Base-by-base conservation (phyloP, 108 stramenopile genomes). In the Conticribra guillardii region DNA sequence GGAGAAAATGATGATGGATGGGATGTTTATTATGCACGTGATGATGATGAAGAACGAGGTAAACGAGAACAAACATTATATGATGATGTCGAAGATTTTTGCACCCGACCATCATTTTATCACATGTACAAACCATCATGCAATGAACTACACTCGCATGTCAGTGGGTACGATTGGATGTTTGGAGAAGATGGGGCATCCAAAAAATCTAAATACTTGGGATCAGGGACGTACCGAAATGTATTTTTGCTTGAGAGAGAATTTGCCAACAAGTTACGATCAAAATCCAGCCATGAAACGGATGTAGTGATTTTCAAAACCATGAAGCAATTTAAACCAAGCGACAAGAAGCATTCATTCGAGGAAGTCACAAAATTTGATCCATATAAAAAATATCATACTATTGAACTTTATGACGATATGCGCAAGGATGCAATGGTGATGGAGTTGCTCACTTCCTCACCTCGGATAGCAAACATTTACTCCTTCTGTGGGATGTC, bases 71-170 rank as follows among this genome's bases (percentile, higher is more conserved):
- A 50, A 16, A 62, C 32, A 50, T 52, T 64, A 2, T 52, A 64
- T 17, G 65, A 76, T 21, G 41, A 53, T 50, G 28, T 27, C 19
- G 32, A 76, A 15, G 48, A 54, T 3, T 29, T 69, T 50, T 87
- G 86, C 60, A 82, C 78, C 16, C 55, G 81, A 29, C 68, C 67
- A 0, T 51, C 59, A 14, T 55, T 54, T 57, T 83, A 84, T 56
- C 53, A 69, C 50, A 9, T 65, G 15, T 60, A 65, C 44, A 68
- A 60, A 58, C 87, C 84, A 19, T 85, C 56, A 41, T 88, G 87
- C 69, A 88, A 88, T 48, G 44, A 47, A 23, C 64, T 85, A 7
- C 83, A 82, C 50, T 71, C 63, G 0, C 22, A 28, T 32, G 63
- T 32, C 48, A 64, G 63, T 32, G 49, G 48, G 14, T 51, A 49